These are phyloP conservation scores for Chromera velia DNA, from an alignment of 73 alveolate genomes.

Conservation along the genomic window DNA sequence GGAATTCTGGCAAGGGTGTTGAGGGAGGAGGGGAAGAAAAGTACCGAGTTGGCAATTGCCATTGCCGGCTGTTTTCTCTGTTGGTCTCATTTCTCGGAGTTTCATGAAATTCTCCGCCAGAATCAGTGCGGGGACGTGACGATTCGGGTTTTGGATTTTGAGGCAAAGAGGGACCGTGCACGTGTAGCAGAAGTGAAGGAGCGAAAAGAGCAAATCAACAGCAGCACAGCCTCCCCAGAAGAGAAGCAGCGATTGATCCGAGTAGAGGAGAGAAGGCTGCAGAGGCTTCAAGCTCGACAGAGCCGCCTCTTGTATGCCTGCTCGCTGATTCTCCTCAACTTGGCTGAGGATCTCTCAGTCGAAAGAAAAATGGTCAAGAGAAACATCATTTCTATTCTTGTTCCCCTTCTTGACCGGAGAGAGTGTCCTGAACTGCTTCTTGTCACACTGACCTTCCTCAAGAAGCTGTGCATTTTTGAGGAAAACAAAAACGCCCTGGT, in stretches of 20 bases:
- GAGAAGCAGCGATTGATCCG: no score
- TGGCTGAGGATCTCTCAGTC: conserved; percentile 37
- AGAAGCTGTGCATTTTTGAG: conserved; percentile 35
- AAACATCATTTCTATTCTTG: conserved; percentile 14
- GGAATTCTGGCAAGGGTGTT: no score
- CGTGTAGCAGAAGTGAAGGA: neutral
- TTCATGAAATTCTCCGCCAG: conserved; percentile 38
- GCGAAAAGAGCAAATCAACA: no score
- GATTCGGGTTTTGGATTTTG: conserved; percentile 39
- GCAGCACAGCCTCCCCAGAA: no score
- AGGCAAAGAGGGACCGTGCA: conserved; percentile 35
- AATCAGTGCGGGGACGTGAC: conserved; percentile 41
- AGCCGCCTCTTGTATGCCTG: conserved; percentile 28
- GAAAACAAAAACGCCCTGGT: conserved; percentile 47
- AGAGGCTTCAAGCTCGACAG: no score
- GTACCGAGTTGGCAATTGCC: no score
- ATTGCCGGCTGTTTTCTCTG: neutral
- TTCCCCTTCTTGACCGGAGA: conserved; percentile 29
- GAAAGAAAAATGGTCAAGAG: conserved; percentile 42
- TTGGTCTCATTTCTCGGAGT: conserved; percentile 4
- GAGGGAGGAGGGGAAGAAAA: no score
- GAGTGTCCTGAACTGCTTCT: conserved; percentile 18
- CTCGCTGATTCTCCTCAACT: conserved; percentile 22
- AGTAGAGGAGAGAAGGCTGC: no score
- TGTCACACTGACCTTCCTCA: conserved; percentile 21